phyloP scores from a whole-genome alignment of 2,329 filamentous ascomycete genomes.

The Dothiorella sarmentorum region DNA sequence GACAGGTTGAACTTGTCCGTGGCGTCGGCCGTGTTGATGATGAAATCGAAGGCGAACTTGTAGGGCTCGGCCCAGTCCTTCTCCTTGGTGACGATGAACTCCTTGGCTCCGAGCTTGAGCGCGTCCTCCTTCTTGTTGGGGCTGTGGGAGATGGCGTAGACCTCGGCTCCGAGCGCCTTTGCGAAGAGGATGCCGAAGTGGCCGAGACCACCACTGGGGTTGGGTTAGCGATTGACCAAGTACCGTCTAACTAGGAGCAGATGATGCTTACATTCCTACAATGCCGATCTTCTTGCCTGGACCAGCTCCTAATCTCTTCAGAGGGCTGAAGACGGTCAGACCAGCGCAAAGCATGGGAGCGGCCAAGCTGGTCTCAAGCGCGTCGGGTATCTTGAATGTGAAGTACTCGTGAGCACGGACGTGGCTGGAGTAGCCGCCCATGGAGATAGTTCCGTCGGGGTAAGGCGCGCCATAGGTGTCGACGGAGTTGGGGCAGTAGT shows the following conservation, averaged over 20 bases:
- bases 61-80: constrained; percentile 57
- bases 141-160: constrained; percentile 59
- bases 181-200: constrained; percentile 67
- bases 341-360: constrained; percentile 85
- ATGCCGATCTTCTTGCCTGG: constrained; percentile 77
- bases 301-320: constrained; percentile 70
- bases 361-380: constrained; percentile 56
- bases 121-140: constrained; percentile 59
- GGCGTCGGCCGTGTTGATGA: constrained; percentile 70
- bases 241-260: accelerated
- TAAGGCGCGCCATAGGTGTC: constrained; percentile 51
- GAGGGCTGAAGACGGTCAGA: constrained; percentile 73
- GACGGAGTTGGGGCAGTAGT: constrained; percentile 50
- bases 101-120: constrained; percentile 56
- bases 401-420: constrained; percentile 75
- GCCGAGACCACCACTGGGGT: constrained; percentile 57
- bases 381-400: constrained; percentile 72
- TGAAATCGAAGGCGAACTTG: constrained; percentile 66
- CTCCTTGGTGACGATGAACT: constrained; percentile 57
- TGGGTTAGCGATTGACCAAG: constrained; percentile 18
- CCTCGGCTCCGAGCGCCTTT: constrained; percentile 59
- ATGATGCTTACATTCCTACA: constrained; percentile 56
- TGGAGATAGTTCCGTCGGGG: constrained; percentile 59
- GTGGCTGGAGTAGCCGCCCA: constrained; percentile 66
- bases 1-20: constrained; percentile 65